A percentile compares a stretch with the other conserved stretches of the same genome.
These are phyloP conservation scores for Spathaspora gorwiae DNA, from an alignment of 805 yeast species.

Conservation along the genomic window DNA sequence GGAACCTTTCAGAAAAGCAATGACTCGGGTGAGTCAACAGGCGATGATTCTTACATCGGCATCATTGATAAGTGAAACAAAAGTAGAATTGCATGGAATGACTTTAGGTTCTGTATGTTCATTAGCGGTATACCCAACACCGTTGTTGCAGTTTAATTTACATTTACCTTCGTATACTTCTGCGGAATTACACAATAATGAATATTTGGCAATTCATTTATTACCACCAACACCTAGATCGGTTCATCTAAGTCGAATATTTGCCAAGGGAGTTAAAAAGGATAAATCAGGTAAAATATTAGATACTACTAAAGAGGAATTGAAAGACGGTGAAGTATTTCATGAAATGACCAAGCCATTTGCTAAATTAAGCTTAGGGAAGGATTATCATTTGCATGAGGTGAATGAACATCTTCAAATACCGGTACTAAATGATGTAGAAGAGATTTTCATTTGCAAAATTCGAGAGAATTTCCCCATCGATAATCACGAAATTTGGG, in stretches of 20 bases:
- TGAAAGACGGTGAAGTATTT: constrained; percentile 31
- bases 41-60: constrained; percentile 43
- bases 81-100: constrained; percentile 54
- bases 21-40: constrained; percentile 36
- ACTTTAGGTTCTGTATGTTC: constrained; percentile 86
- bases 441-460: constrained; percentile 59
- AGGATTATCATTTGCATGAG: constrained; percentile 22
- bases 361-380: constrained; percentile 20
- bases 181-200: constrained; percentile 49
- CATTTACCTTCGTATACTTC: constrained; percentile 86
- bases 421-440: constrained; percentile 57
- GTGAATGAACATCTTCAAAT: constrained; percentile 16
- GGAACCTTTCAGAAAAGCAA: constrained; percentile 24
- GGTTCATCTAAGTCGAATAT: constrained; percentile 58
- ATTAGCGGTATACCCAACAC: constrained; percentile 69
- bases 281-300: constrained; percentile 25
- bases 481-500: constrained; percentile 89
- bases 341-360: constrained; percentile 57
- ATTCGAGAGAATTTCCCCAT: constrained; percentile 50
- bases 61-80: constrained; percentile 2
- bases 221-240: constrained; percentile 57
- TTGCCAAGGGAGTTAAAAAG: constrained; percentile 55
- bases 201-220: constrained; percentile 67
- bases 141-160: constrained; percentile 79
- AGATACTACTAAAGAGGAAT: constrained; percentile 18